Evolutionary conservation across 495 filamentous ascomycete genomes (phyloP), one percentile per base, ranked within the genome.

Genomic region (Penicillium herquei): DNA sequence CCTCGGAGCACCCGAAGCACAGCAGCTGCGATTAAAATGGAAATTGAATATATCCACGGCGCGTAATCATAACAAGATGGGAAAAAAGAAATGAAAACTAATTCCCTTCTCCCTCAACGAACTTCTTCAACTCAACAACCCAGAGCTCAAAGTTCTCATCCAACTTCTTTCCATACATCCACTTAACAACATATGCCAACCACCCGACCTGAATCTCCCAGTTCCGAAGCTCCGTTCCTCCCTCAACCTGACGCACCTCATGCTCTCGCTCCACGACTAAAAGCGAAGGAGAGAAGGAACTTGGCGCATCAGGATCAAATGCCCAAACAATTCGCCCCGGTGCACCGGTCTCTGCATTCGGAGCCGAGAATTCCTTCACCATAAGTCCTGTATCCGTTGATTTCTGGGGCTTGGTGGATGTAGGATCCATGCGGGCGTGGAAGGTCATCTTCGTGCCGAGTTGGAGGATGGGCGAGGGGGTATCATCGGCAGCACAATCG

Each of bases 181-280:
- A 70, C 63, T 63, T 64, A 0, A 79, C 73, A 40, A 62, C 61
- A 67, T 71, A 72, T 34, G 66, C 74, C 50, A 76, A 31, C 52
- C 61, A 64, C 32, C 75, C 76, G 16, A 58, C 49, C 65, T 76
- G 73, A 33, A 54, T 57, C 62, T 78, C 75, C 75, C 76, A 79
- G 56, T 73, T 79, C 48, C 68, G 51, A 51, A 77, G 71, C 59
- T 74, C 70, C 13, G 66, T 70, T 21, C 68, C 62, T 3, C 46
- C 59, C 11, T 49, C 49, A 2, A 70, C 61, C 46, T 70, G 70
- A 11, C n/a, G 49, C 26, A 78, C 32, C 62, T 78, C 74, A 55
- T 76, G 74, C 6, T 74, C 71, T 30, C 76, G 52, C 57, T 78
- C 75, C 46, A 68, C 70, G 13, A 21, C 64, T 52, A 77, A 59